Conservation (phyloP, 139 green algal genomes). For the Micromonas pusilla region DNA sequence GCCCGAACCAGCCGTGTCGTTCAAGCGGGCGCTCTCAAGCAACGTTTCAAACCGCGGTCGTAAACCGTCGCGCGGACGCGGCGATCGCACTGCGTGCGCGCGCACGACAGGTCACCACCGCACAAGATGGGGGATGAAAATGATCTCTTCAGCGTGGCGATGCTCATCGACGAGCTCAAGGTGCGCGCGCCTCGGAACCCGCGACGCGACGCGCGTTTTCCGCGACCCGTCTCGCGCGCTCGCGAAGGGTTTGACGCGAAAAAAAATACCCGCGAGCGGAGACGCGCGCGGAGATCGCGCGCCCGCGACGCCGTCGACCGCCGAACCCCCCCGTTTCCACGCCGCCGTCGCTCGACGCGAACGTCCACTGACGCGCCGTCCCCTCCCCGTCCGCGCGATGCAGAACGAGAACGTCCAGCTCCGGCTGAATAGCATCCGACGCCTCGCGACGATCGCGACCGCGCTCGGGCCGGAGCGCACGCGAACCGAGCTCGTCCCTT, state of each 20-base stretch:
- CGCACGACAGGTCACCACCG: no score
- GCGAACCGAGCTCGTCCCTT: constrained; percentile 89
- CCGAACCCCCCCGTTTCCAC: not conserved
- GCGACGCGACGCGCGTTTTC: not conserved
- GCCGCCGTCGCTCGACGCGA: not conserved
- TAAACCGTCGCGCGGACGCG: no score
- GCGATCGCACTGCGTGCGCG: no score
- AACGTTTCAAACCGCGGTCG: no score
- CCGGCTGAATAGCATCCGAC: constrained; percentile 83
- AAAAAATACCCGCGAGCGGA: not conserved
- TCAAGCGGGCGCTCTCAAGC: no score
- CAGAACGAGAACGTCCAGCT: constrained; percentile 90
- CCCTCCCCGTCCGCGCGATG: constrained; percentile 64
- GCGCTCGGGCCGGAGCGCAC: constrained; percentile 91
- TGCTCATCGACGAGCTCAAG: constrained; percentile 69
- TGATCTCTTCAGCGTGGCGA: constrained; percentile 70
- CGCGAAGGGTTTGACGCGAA: no score
- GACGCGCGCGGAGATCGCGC: not conserved
- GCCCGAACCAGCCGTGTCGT: no score
- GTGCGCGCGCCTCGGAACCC: not conserved
- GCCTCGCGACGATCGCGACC: constrained; percentile 83
- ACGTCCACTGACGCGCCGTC: constrained; percentile 29
- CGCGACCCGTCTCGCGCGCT: not conserved
- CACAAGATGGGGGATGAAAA: no score
- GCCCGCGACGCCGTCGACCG: not conserved